phyloP scores from a whole-genome alignment of 1,284 basidiomycete species.

The Schizopora paradoxa region DNA sequence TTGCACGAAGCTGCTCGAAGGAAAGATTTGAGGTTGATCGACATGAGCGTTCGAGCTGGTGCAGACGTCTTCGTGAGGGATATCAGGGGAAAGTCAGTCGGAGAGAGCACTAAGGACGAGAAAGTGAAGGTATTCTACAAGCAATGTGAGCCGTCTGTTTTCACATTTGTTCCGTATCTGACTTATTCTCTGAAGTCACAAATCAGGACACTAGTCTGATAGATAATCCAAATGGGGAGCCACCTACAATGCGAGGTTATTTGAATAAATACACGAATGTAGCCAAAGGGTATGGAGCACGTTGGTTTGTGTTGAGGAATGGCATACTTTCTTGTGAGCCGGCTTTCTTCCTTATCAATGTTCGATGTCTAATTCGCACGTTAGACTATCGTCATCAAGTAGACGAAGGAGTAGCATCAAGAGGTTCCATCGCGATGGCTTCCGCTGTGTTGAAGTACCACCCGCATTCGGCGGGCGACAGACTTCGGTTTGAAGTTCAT shows the following conservation, averaged over 20 bases:
- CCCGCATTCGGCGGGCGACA: slow-evolving; percentile 42
- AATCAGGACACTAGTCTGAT: slow-evolving; percentile 74
- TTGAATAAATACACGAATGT: slow-evolving; percentile 90
- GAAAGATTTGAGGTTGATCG: slow-evolving; percentile 79
- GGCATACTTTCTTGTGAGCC: slow-evolving; percentile 78
- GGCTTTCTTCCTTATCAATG: slow-evolving; percentile 11
- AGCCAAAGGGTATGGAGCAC: slow-evolving; percentile 83
- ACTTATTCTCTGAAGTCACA: slow-evolving; percentile 44
- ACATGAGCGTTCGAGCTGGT: slow-evolving; percentile 78
- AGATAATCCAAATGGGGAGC: slow-evolving; percentile 41
- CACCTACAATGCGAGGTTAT: slow-evolving; percentile 73
- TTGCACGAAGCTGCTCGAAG: slow-evolving; percentile 86
- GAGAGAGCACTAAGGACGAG: slow-evolving; percentile 74
- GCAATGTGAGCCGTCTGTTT: slow-evolving; percentile 55
- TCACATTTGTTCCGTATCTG: background rate
- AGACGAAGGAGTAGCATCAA: slow-evolving; percentile 82
- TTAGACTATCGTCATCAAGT: slow-evolving; percentile 89
- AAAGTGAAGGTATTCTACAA: slow-evolving; percentile 78
- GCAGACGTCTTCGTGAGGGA: slow-evolving; percentile 91
- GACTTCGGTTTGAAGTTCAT: slow-evolving; percentile 80
- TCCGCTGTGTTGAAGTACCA: slow-evolving; percentile 61
- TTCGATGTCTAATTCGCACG: background rate
- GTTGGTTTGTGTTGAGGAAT: slow-evolving; percentile 92
- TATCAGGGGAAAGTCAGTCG: slow-evolving; percentile 68
- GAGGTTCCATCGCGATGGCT: slow-evolving; percentile 88